Percentiles rank a stretch among this genome's conserved stretches.
These are phyloP conservation scores for Senecio squalidus DNA, from an alignment of 140 eudicot species.

Conservation along the genomic window DNA sequence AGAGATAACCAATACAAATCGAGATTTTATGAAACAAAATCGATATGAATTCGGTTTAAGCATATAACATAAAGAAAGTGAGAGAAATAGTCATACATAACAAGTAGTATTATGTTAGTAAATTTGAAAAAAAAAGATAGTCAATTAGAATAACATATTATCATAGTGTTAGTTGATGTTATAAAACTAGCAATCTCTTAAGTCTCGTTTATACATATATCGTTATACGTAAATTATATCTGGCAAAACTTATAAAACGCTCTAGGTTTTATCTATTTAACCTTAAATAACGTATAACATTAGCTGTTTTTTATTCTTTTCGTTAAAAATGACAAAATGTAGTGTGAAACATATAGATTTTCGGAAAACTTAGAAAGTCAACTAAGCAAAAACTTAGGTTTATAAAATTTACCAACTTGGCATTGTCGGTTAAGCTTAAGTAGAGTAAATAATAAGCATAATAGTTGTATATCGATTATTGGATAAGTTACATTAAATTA, in stretches of 20 bases:
- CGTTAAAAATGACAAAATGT: constrained; percentile 7
- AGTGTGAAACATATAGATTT: constrained; percentile 21
- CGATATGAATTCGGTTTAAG: too few species aligned
- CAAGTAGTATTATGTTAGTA: too few species aligned
- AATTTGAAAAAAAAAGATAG: too few species aligned
- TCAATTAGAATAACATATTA: too few species aligned
- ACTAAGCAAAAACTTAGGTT: constrained; percentile 6
- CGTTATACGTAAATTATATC: not conserved
- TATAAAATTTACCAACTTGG: constrained; percentile 18
- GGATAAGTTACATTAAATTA: too few species aligned
- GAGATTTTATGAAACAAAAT: too few species aligned
- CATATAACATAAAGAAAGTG: too few species aligned
- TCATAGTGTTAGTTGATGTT: too few species aligned
- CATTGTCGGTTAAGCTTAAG: constrained; percentile 11
- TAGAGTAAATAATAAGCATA: constrained; percentile 25
- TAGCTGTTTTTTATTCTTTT: constrained; percentile 9
- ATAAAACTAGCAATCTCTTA: too few species aligned
- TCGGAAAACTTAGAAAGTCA: constrained; percentile 16
- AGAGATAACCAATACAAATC: too few species aligned
- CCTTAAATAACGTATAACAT: constrained; percentile 5
- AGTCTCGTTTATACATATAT: too few species aligned
- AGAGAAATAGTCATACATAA: too few species aligned
- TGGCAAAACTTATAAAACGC: not conserved
- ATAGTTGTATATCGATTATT: constrained; percentile 18
- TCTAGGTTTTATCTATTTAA: constrained; percentile 2